phyloP scores from a whole-genome alignment of 805 yeast species.

The Blastobotrys parvus region DNA sequence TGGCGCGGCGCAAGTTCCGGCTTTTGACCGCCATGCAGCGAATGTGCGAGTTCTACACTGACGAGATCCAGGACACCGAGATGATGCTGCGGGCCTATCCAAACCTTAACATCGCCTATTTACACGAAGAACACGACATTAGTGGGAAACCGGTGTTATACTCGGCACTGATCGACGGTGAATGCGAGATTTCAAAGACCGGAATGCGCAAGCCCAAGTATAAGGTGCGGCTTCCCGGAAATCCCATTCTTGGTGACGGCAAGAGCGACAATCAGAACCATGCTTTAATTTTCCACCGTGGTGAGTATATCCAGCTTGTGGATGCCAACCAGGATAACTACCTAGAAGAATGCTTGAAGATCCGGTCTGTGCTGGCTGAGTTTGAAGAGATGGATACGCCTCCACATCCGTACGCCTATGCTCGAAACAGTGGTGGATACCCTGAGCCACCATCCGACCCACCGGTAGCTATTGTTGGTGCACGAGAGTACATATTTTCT shows the following conservation, averaged over 20 bases:
- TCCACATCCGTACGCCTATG: conserved; percentile 50
- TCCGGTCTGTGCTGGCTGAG: conserved; percentile 79
- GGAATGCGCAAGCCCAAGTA: conserved; percentile 53
- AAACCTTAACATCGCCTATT: conserved; percentile 44
- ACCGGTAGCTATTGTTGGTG: conserved; percentile 90
- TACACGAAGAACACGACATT: conserved; percentile 42
- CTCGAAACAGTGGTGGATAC: conserved; percentile 19
- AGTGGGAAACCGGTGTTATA: conserved; percentile 43
- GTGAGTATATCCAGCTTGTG: conserved; percentile 89
- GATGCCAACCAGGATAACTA: conserved; percentile 97
- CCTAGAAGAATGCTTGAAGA: conserved; percentile 86
- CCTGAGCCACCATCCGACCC: conserved; percentile 20
- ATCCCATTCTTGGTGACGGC: conserved; percentile 94
- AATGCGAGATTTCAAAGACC: conserved; percentile 45
- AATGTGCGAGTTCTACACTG: conserved; percentile 61
- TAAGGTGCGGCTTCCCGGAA: conserved; percentile 75
- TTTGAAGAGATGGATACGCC: conserved; percentile 65
- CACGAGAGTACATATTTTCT: conserved; percentile 89
- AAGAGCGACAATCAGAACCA: conserved; percentile 94
- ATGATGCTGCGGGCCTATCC: conserved; percentile 79
- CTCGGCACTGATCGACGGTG: conserved; percentile 64
- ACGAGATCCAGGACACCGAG: conserved; percentile 73
- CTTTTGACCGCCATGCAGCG: conserved; percentile 81
- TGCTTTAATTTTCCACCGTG: conserved; percentile 77
- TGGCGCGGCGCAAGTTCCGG: conserved; percentile 79